Evolutionary conservation across 768 basidiomycete genomes (phyloP).

Genomic region (Amanita rimosa): DNA sequence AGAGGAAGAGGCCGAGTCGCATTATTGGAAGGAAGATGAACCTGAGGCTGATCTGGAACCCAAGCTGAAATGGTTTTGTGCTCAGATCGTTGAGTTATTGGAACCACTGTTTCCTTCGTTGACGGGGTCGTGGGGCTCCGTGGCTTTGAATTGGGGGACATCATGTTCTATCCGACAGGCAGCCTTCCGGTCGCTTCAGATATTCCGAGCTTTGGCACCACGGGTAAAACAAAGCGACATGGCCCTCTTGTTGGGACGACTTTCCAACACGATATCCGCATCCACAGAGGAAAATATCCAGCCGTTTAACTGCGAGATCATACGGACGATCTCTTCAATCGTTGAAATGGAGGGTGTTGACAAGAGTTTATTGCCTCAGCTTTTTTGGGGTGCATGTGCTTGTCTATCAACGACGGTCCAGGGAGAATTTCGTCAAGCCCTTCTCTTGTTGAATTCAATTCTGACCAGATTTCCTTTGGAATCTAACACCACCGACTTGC

Average conservation of each 20-base stretch:
- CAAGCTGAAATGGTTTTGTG: slow-evolving; percentile 61
- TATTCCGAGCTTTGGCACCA: slow-evolving; percentile 77
- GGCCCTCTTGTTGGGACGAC: slow-evolving; percentile 67
- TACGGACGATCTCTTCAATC: slow-evolving; percentile 62
- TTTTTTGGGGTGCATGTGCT: slow-evolving; percentile 82
- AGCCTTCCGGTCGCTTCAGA: slow-evolving; percentile 82
- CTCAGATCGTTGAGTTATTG: slow-evolving; percentile 54
- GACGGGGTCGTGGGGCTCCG: slow-evolving; percentile 64
- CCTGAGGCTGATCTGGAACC: slow-evolving; percentile 38
- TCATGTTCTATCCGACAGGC: slow-evolving; percentile 77
- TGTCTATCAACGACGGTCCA: slow-evolving; percentile 79
- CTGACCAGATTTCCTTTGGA: slow-evolving; percentile 64
- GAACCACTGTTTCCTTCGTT: slow-evolving; percentile 61
- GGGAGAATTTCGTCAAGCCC: slow-evolving; percentile 59
- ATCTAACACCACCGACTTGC: slow-evolving; percentile 48
- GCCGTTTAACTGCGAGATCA: slow-evolving; percentile 72
- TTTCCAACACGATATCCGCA: slow-evolving; percentile 76
- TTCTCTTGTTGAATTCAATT: slow-evolving; percentile 54
- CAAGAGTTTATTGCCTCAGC: slow-evolving; percentile 56
- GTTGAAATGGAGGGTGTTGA: slow-evolving; percentile 46
- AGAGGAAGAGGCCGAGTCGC: slow-evolving; percentile 42
- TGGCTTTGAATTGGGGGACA: slow-evolving; percentile 79
- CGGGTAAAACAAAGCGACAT: slow-evolving; percentile 60
- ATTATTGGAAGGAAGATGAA: slow-evolving; percentile 71
- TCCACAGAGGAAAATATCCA: slow-evolving; percentile 62